Base-by-base conservation (phyloP, 495 filamentous ascomycete species). In the Hamigera avellanea region DNA sequence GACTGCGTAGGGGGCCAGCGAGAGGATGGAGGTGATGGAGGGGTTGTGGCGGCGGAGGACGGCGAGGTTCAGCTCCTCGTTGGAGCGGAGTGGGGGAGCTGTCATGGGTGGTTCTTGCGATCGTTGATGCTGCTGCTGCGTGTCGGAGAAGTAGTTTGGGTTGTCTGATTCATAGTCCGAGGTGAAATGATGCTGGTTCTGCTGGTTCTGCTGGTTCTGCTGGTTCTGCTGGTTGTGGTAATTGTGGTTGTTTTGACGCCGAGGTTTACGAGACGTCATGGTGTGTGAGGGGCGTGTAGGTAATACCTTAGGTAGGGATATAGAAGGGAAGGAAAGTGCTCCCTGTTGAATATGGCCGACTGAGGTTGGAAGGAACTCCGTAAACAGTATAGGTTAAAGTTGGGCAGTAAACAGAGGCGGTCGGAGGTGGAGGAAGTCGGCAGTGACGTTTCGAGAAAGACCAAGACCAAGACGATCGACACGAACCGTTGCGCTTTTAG, bases 41-140 rank as follows among this genome's bases (percentile, higher is more conserved):
- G 84, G 80, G 33, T 80, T 70, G 56, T 93, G 82, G 32, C 83
- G 80, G 18, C 70, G 76, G 13, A 93, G 64, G 23, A 93, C 86
- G 36, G 69, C 60, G 50, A 91, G 67, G 62, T 93, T 95, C 36
- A 94, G 75, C 43, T 88, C 80, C 19, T 76, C 75, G 59, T 86
- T 89, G 41, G 77, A 72, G 42, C 78, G 79, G 3, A 59, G 50
- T 25, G 72, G 68, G 14, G 67, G 66, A 14, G 62, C 42, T 23
- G 52, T 49, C 23, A 44, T 27, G 50, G 43, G 35, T 42, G 42
- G 26, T 12, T 42, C 36, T 33, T 57, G 52, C 34, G 46, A n/a
- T n/a, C n/a, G n/a, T n/a, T n/a, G n/a, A n/a, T n/a, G n/a, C 49
- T 41, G 19, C 52, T 45, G 43, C 49, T 45, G 40, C 16, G 53